phyloP scores from a whole-genome alignment of 2,329 filamentous ascomycete genomes.

The Bertia moriformis region DNA sequence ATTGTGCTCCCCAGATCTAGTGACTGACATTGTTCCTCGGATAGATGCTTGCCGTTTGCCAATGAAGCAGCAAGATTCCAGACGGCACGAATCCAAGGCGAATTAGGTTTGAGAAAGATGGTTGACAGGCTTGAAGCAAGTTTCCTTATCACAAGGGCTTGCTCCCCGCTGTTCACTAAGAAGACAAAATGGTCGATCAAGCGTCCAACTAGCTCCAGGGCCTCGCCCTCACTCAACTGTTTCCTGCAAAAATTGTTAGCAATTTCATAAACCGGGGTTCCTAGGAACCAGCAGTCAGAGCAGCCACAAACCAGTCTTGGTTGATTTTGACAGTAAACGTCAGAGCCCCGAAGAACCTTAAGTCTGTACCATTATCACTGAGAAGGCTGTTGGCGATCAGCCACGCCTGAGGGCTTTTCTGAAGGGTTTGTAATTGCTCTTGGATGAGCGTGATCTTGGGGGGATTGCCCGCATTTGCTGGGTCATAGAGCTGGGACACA shows the following conservation, averaged over 20 bases:
- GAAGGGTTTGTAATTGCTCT: background rate
- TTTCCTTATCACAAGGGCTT: background rate
- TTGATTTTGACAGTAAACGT: conserved; percentile 1
- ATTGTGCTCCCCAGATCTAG: conserved; percentile 13
- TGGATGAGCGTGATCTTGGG: background rate
- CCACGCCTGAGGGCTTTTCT: background rate
- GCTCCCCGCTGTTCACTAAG: background rate
- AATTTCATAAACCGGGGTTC: background rate
- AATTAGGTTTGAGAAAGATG: conserved; percentile 21
- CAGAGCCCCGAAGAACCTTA: background rate
- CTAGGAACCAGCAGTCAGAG: background rate
- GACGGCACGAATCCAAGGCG: conserved; percentile 19
- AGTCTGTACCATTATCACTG: background rate
- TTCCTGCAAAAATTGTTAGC: background rate
- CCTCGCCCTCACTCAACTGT: background rate
- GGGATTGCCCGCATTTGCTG: background rate
- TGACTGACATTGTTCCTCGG: conserved; percentile 14
- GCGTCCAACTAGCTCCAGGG: background rate
- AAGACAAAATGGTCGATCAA: background rate
- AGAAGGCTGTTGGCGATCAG: background rate
- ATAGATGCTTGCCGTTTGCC: conserved; percentile 17
- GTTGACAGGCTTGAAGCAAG: conserved; percentile 13
- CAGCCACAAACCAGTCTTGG: background rate
- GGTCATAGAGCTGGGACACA: background rate
- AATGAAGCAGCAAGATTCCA: conserved; percentile 20